Percentiles rank a stretch among this genome's conserved stretches.
Conservation (phyloP, 78 protist genomes). For the Neovahlkampfia damariscottae region DNA sequence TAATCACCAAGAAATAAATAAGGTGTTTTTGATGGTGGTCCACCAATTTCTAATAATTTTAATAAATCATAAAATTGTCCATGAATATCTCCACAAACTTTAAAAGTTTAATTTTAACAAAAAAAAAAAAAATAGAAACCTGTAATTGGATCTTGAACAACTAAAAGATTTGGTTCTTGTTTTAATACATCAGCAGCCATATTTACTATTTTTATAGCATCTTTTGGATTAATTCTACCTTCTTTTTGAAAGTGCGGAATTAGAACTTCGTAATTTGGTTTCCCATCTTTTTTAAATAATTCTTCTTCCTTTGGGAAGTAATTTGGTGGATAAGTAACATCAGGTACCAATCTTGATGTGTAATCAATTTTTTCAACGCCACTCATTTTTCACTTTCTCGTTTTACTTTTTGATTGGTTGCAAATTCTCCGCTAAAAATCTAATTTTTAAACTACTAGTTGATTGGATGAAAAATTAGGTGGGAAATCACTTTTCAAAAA, state of each 20-base stretch:
- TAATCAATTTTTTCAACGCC: neutral
- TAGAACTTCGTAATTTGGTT: constrained; percentile 17
- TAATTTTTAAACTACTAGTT: no score
- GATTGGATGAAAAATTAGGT: no score
- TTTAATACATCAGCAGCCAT: constrained; percentile 1
- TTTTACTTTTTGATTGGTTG: no score
- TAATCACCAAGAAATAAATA: constrained; percentile 91
- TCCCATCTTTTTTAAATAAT: neutral
- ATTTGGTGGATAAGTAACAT: neutral
- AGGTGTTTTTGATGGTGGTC: constrained; percentile 58
- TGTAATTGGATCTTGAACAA: constrained; percentile 36
- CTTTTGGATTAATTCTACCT: constrained; percentile 23
- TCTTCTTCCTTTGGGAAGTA: constrained; percentile 3
- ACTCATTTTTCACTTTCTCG: no score
- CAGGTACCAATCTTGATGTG: neutral
- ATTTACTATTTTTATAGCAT: constrained; percentile 17
- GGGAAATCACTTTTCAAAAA: no score
- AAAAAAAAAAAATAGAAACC: neutral
- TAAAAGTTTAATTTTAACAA: constrained; percentile 1
- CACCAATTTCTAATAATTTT: constrained; percentile 62
- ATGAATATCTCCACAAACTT: constrained; percentile 81
- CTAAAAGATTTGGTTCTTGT: constrained; percentile 44
- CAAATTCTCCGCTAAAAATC: no score
- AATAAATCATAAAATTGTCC: constrained; percentile 83
- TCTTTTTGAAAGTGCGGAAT: constrained; percentile 20